Conservation (phyloP, 768 basidiomycete genomes). For the Pilatotrama ljubarskyi region DNA sequence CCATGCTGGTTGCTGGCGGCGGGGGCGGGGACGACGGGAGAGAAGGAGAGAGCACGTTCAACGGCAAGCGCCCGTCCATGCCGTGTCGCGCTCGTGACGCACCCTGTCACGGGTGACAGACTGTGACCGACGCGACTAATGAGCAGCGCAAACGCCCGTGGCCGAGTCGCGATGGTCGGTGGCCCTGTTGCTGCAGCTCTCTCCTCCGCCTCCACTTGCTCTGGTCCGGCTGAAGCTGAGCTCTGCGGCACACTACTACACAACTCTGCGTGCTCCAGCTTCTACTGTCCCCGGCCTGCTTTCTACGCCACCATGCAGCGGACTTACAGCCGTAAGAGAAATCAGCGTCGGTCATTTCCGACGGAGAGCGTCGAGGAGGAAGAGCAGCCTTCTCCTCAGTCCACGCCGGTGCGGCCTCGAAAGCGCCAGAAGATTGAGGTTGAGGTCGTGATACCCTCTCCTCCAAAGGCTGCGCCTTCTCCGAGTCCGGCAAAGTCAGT, state of each 20-base stretch:
- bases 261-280: neutral
- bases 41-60: conserved; percentile 10
- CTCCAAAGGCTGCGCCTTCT: neutral
- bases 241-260: neutral
- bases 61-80: conserved; percentile 3
- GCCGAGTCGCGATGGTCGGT: conserved; percentile 5
- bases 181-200: neutral
- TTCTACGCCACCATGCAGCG: conserved; percentile 31
- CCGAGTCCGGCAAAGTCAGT: neutral
- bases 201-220: neutral
- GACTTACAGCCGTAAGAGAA: conserved; percentile 37
- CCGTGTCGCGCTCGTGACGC: conserved; percentile 12
- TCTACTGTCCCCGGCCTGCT: neutral
- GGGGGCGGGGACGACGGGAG: neutral
- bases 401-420: conserved; percentile 17
- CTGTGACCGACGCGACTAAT: conserved; percentile 19
- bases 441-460: conserved; percentile 27
- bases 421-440: conserved; percentile 37
- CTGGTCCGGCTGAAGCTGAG: neutral
- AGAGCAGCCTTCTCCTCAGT: neutral
- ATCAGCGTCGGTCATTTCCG: conserved; percentile 22
- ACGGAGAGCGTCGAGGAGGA: conserved; percentile 4
- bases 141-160: neutral
- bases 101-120: neutral
- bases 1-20: conserved; percentile 20